phyloP scores from a whole-genome alignment of 768 basidiomycete genomes.

The Agrocybe pediades region DNA sequence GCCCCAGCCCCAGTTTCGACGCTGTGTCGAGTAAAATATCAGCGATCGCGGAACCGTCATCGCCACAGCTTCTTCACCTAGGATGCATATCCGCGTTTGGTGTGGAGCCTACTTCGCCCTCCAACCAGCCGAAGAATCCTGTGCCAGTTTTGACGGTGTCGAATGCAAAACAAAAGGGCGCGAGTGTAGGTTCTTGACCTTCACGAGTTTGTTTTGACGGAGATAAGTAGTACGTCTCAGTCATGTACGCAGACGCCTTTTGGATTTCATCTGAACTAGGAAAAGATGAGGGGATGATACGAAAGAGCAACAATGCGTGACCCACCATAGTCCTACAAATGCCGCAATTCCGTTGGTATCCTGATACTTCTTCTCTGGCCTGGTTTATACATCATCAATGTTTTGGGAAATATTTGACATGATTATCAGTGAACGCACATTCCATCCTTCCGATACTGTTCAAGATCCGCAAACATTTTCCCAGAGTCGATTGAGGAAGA shows the following conservation, averaged over 20 bases:
- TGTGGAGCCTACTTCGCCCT: slow-evolving; percentile 42
- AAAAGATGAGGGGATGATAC: not conserved
- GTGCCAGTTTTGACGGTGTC: slow-evolving; percentile 33
- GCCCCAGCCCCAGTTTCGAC: slow-evolving; percentile 21
- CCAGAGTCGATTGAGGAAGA: slow-evolving; percentile 72
- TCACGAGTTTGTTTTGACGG: slow-evolving; percentile 31
- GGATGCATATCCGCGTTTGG: not conserved
- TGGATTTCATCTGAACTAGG: slow-evolving; percentile 73
- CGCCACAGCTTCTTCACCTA: slow-evolving; percentile 10
- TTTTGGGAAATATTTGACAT: not conserved
- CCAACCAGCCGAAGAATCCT: slow-evolving; percentile 76
- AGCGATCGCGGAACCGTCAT: too few species aligned
- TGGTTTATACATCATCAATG: slow-evolving; percentile 21
- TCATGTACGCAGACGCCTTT: slow-evolving; percentile 75
- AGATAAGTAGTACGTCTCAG: slow-evolving; percentile 60
- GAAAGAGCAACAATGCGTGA: slow-evolving; percentile 2
- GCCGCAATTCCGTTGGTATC: slow-evolving; percentile 69
- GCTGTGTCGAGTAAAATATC: too few species aligned
- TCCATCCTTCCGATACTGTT: slow-evolving; percentile 33
- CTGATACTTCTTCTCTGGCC: slow-evolving; percentile 66
- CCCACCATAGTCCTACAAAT: slow-evolving; percentile 69
- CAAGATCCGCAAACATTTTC: slow-evolving; percentile 51
- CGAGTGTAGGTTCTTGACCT: slow-evolving; percentile 47
- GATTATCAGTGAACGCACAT: slow-evolving; percentile 33
- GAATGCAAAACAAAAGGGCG: slow-evolving; percentile 79